These are phyloP conservation scores for Astragalus membranaceus DNA, from an alignment of 306 rosid genomes.

Conservation along the genomic window DNA sequence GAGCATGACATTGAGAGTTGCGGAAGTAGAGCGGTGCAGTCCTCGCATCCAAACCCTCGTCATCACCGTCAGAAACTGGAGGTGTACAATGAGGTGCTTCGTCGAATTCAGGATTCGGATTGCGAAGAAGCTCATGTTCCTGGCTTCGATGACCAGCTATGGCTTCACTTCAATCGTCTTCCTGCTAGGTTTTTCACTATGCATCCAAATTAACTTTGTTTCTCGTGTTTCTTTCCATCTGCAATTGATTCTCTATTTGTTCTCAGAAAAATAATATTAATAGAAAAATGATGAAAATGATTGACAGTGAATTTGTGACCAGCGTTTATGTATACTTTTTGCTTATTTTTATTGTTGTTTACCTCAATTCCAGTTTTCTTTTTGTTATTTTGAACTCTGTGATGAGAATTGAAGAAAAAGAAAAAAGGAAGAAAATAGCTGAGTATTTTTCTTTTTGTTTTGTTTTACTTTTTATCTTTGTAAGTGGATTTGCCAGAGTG, in stretches of 20 bases:
- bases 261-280: background rate
- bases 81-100: conserved; percentile 81
- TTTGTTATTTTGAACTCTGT: background rate
- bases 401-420: background rate
- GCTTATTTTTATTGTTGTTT: background rate
- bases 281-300: conserved; percentile 1
- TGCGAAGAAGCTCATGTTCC: conserved; percentile 62
- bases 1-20: conserved; percentile 90
- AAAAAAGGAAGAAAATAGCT: conserved; percentile 4
- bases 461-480: conserved; percentile 23
- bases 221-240: background rate
- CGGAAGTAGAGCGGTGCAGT: conserved; percentile 63
- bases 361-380: background rate
- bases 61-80: conserved; percentile 74
- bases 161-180: conserved; percentile 96
- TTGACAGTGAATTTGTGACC: background rate
- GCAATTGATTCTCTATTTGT: background rate
- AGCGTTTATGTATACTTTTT: background rate
- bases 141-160: conserved; percentile 87
- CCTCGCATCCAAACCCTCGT: conserved; percentile 47
- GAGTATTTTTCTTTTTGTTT: background rate
- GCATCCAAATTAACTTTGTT: conserved; percentile 15
- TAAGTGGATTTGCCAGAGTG: conserved; percentile 37
- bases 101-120: conserved; percentile 66
- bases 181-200: conserved; percentile 61